Evolutionary conservation across 2,329 filamentous ascomycete species (phyloP), one percentile per base, ranked within the genome.

Genomic region (Trichoderma atrobrunneum): DNA sequence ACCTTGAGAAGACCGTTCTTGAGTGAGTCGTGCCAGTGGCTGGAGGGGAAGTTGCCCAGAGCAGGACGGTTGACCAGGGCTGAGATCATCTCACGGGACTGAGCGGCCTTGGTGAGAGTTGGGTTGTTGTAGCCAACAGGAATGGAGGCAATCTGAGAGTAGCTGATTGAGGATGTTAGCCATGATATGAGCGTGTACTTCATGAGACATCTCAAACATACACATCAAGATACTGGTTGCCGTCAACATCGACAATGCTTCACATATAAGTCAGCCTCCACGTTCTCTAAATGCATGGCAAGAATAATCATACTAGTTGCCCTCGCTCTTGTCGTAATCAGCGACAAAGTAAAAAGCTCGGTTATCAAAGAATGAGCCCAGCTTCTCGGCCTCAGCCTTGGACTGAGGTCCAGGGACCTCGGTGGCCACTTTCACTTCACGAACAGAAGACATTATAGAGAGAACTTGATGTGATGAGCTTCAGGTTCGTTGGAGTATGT

Each of bases 91-190:
- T 94, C 90, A 51, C 89, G 89, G 34, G 90, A 90, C 72, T 86
- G 85, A 56, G 91, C 91, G 48, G 90, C 90, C 75, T 87, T 83
- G 74, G 89, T 85, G 73, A 95, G 87, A 66, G 87, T 82, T 12
- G 91, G 87, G 82, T 95, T 94, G 86, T 91, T 94, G 87, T 95
- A 95, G 74, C 93, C 93, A 63, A 95, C 89, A 11, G 93, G 92
- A 76, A 95, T 95, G 28, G 92, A 94, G 72, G 93, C 93, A 79
- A 95, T 95, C 82, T 95, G 93, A 65, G 93, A 91, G 81, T 93
- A 93, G 71, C 88, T 89, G 74, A 32, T 61, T 61, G 54, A 5
- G 3, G n/a, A 2, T 69, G 66, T 60, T 39, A 61, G 57, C 30
- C 54, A 51, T 28, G 34, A n/a, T 3, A 3, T 21, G 24, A 21